Conservation (phyloP, 805 yeast species). For the Millerago galiae region DNA sequence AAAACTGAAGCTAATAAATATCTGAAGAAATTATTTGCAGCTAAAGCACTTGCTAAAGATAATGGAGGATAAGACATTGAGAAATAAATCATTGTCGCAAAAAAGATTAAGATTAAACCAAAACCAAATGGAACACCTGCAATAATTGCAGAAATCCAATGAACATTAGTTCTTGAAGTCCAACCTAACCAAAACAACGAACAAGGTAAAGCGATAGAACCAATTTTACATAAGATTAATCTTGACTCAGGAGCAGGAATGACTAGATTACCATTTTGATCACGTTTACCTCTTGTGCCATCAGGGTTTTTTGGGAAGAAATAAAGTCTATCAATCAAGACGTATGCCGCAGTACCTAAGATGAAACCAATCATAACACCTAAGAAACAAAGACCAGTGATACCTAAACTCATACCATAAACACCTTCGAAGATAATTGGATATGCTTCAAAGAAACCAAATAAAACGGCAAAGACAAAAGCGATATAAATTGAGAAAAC, state of each 20-base stretch:
- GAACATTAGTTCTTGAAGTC: conserved; percentile 55
- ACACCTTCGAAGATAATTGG: conserved; percentile 67
- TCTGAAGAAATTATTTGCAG: conserved; percentile 79
- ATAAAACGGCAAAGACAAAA: conserved; percentile 69
- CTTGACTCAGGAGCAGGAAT: conserved; percentile 57
- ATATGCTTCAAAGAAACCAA: conserved; percentile 75
- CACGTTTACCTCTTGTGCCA: conserved; percentile 52
- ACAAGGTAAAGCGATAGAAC: conserved; percentile 60
- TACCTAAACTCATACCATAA: conserved; percentile 52
- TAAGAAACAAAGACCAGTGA: conserved; percentile 63
- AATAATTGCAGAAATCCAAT: conserved; percentile 71
- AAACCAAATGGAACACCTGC: conserved; percentile 79
- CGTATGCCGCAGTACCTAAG: conserved; percentile 45
- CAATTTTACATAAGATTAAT: conserved; percentile 56
- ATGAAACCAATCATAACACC: conserved; percentile 68
- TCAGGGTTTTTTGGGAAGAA: conserved; percentile 54
- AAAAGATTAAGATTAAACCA: conserved; percentile 65
- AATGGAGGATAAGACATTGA: conserved; percentile 68
- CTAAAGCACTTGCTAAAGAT: conserved; percentile 78
- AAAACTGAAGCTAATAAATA: conserved; percentile 71
- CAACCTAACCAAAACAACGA: conserved; percentile 79
- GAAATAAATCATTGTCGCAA: conserved; percentile 63
- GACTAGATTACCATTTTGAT: conserved; percentile 41
- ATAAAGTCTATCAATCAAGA: conserved; percentile 40
- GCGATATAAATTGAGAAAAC: conserved; percentile 66